Evolutionary conservation across 352 stramenopile species (phyloP).

Genomic region (Phytophthora lateralis): DNA sequence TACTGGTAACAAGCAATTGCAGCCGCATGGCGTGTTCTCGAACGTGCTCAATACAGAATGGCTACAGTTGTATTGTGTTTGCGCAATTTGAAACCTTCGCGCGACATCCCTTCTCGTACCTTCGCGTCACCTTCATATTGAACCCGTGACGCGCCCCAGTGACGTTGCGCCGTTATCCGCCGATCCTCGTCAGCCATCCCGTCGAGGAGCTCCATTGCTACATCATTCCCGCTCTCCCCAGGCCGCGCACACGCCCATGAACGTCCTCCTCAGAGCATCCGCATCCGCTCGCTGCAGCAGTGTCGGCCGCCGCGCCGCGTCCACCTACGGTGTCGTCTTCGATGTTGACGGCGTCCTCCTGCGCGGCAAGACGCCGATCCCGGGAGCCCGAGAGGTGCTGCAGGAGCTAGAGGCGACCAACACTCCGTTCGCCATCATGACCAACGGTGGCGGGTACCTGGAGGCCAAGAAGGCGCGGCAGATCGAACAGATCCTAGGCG

Average conservation of each 20-base stretch:
- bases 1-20: neutral
- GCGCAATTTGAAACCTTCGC: slow-evolving; percentile 41
- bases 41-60: neutral
- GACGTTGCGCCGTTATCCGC: slow-evolving; percentile 4
- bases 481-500: slow-evolving; percentile 70
- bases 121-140: slow-evolving; percentile 5
- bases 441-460: slow-evolving; percentile 81
- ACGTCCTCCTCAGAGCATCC: slow-evolving; percentile 19
- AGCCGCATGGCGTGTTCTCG: slow-evolving; percentile 1
- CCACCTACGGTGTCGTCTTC: slow-evolving; percentile 83
- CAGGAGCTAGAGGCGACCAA: slow-evolving; percentile 59
- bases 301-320: slow-evolving; percentile 8
- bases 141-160: slow-evolving; percentile 8
- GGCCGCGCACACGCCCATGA: slow-evolving; percentile 17
- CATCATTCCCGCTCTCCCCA: slow-evolving; percentile 10
- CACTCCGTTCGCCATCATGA: slow-evolving; percentile 87
- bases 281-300: slow-evolving; percentile 4
- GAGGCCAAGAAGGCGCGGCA: slow-evolving; percentile 79
- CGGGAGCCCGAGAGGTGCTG: slow-evolving; percentile 71
- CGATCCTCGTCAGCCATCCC: slow-evolving; percentile 9
- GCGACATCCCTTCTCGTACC: slow-evolving; percentile 11
- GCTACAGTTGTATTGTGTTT: slow-evolving; percentile 12
- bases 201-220: slow-evolving; percentile 1
- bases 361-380: slow-evolving; percentile 74
- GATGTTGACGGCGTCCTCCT: slow-evolving; percentile 85